Evolutionary conservation across 139 green algal genomes (phyloP).

Genomic region (Chlamydomonas urium): DNA sequence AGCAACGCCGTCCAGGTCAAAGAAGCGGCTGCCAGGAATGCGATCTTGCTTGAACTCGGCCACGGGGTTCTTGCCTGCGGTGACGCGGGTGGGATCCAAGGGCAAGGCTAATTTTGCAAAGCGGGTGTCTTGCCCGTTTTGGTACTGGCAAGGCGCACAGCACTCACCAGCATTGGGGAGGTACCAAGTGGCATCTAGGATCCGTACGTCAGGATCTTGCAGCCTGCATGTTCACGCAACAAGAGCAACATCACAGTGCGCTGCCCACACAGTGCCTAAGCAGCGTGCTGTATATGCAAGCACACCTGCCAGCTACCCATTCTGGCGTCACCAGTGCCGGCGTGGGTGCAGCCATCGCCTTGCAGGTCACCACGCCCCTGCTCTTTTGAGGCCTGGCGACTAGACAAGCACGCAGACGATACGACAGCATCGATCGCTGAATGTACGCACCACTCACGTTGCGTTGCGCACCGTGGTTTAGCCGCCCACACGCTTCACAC

Average conservation of each 20-base stretch:
- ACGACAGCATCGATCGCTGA: no score
- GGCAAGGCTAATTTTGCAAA: neutral
- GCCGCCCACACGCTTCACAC: no score
- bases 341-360: no score
- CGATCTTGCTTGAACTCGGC: slow-evolving; percentile 59
- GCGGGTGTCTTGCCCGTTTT: neutral
- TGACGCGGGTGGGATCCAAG: slow-evolving; percentile 5
- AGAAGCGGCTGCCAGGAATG: slow-evolving; percentile 71
- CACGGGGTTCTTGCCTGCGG: slow-evolving; percentile 32
- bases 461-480: no score
- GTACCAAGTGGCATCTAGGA: slow-evolving; percentile 79
- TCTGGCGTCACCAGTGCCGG: neutral
- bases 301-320: slow-evolving; percentile 7
- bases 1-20: slow-evolving; percentile 64
- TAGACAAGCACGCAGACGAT: no score
- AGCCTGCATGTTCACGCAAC: neutral
- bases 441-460: no score
- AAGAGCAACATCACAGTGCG: neutral
- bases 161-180: slow-evolving; percentile 37
- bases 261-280: neutral
- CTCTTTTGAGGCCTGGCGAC: no score
- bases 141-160: neutral
- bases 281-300: neutral
- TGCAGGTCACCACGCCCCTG: no score
- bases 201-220: slow-evolving; percentile 25